Conservation (phyloP, 352 stramenopile genomes). For the Salisapilia sapeloensis region DNA sequence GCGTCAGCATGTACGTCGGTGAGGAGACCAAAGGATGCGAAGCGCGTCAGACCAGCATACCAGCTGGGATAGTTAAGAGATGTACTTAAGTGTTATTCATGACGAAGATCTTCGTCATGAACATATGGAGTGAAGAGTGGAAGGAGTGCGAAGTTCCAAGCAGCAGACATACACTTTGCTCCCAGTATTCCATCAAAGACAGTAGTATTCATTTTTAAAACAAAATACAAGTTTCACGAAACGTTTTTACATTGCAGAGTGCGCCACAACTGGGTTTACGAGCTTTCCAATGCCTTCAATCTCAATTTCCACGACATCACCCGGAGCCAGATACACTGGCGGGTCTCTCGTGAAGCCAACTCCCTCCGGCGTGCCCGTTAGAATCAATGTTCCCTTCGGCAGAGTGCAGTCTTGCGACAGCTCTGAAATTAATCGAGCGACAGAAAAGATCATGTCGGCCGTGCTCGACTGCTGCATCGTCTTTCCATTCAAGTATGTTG, state of each 20-base stretch:
- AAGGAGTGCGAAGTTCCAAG: too few relatives aligned
- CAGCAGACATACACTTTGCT: too few relatives aligned
- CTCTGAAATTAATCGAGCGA: slow-evolving; percentile 77
- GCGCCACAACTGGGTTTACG: slow-evolving; percentile 60
- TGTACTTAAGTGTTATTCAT: too few relatives aligned
- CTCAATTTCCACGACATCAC: slow-evolving; percentile 82
- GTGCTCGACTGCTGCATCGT: slow-evolving; percentile 81
- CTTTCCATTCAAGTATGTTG: slow-evolving; percentile 67
- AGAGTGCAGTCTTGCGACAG: slow-evolving; percentile 82
- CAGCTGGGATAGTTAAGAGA: too few relatives aligned
- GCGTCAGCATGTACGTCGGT: too few relatives aligned
- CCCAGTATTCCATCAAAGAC: too few relatives aligned
- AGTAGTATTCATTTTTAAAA: too few relatives aligned
- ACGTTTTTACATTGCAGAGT: slow-evolving; percentile 33
- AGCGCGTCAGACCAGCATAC: too few relatives aligned
- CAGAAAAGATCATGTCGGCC: slow-evolving; percentile 83
- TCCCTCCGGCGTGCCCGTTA: slow-evolving; percentile 82
- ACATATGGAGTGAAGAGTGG: too few relatives aligned
- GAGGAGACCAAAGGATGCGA: too few relatives aligned
- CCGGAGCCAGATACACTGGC: slow-evolving; percentile 67
- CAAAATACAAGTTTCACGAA: too few relatives aligned
- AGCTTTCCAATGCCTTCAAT: slow-evolving; percentile 84
- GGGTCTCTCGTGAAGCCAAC: slow-evolving; percentile 80
- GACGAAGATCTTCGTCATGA: too few relatives aligned
- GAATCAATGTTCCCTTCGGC: slow-evolving; percentile 73